Conservation (phyloP, 768 basidiomycete species). For the Lyophyllum atratum region DNA sequence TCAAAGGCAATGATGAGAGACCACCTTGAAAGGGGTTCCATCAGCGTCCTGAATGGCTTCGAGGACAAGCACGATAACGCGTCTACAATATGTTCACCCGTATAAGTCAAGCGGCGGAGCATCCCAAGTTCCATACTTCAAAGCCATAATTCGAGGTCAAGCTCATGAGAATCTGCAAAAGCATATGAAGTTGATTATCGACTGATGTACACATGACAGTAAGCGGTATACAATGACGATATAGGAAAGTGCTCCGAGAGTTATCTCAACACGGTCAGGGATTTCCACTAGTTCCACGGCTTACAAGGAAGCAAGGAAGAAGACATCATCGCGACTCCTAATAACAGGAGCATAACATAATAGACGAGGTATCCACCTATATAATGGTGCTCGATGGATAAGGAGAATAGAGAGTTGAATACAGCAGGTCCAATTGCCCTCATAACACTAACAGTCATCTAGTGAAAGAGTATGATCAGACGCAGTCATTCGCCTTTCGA, state of each 20-base stretch:
- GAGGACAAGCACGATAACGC: no score
- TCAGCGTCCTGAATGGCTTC: no score
- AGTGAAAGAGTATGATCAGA: neutral
- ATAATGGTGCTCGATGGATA: slow-evolving; percentile 56
- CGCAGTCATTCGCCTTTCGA: neutral
- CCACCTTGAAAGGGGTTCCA: no score
- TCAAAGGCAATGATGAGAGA: no score
- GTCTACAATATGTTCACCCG: no score
- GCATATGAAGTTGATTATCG: neutral
- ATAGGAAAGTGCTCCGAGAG: neutral
- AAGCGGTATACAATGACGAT: neutral
- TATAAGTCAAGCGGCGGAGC: no score
- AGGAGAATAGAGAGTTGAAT: slow-evolving; percentile 66
- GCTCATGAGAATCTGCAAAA: neutral
- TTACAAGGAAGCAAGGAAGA: slow-evolving; percentile 21
- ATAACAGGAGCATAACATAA: slow-evolving; percentile 33
- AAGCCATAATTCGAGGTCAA: no score
- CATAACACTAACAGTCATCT: neutral
- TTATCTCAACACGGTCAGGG: neutral
- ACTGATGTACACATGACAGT: neutral
- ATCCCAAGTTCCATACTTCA: no score
- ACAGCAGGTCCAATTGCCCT: slow-evolving; percentile 54
- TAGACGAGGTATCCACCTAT: slow-evolving; percentile 63
- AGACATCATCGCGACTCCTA: slow-evolving; percentile 30
- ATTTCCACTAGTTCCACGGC: slow-evolving; percentile 15